Percentiles rank a stretch among this genome's conserved stretches.
phyloP scores from a whole-genome alignment of 1,284 basidiomycete genomes.

The Xerocomus nothofagi region DNA sequence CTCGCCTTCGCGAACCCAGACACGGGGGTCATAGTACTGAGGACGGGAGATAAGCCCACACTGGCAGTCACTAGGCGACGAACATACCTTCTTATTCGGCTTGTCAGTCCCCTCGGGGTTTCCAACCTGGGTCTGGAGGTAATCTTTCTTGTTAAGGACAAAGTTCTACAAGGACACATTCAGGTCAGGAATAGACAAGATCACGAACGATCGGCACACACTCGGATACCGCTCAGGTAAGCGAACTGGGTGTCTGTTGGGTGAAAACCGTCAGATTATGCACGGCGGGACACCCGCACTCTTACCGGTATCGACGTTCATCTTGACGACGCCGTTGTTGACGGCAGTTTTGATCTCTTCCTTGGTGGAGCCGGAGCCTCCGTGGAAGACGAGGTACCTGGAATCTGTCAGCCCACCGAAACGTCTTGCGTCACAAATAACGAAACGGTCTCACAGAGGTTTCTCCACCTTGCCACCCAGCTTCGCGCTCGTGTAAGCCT shows the following conservation, averaged over 20 bases:
- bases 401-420: background rate
- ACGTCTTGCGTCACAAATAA: background rate
- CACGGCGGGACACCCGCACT: too few species aligned
- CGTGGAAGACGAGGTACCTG: constrained; percentile 99
- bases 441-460: constrained; percentile 68
- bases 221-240: constrained; percentile 87
- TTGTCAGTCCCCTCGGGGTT: constrained; percentile 94
- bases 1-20: constrained; percentile 98
- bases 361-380: constrained; percentile 96
- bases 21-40: constrained; percentile 89
- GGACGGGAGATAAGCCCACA: background rate
- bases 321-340: constrained; percentile 91
- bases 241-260: constrained; percentile 85
- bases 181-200: background rate
- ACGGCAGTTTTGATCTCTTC: constrained; percentile 96
- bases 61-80: too few species aligned
- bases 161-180: constrained; percentile 60
- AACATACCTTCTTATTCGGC: constrained; percentile 92
- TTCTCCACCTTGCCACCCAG: constrained; percentile 66
- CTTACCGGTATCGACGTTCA: constrained; percentile 89
- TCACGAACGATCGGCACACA: constrained; percentile 35
- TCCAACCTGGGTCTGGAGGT: constrained; percentile 86
- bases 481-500: constrained; percentile 75
- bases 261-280: constrained; percentile 8
- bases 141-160: constrained; percentile 79